Evolutionary conservation across 192 early-diverging fungal genomes (phyloP), one percentile per base, ranked within the genome.

Genomic region (Pilobolus umbonatus): DNA sequence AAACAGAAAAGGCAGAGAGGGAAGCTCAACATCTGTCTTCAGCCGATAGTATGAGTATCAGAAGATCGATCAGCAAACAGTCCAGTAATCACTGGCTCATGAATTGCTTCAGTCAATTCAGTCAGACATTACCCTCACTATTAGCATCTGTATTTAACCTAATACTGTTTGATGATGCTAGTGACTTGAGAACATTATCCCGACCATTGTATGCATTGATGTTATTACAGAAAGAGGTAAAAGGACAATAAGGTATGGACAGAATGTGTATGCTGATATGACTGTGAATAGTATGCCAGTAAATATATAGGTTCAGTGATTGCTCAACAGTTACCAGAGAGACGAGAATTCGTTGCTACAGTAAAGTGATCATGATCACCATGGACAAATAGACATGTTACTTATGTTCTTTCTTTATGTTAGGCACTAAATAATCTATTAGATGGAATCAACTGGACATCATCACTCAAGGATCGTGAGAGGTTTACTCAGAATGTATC

Each of bases 131-230:
- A 31, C 75, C 76, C 39, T 86, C 79, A 26, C 57, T 91, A 56
- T 76, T 93, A 50, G 50, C 69, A 24, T 73, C 80, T 0, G 64
- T 91, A 45, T 82, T 95, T 60, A 85, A 89, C 39, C 79, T 83
- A 15, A 75, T 93, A 15, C 61, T 92, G 24, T 88, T 94, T 62
- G 92, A 94, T 55, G 89, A 92, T 54, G 68, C 80, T 5, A 75
- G 78, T 28, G 92, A 89, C 59, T 82, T 90, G 62, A 94, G 92
- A 91, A 82, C 83, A 30, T 72, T 94, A 26, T 88, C 88, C 40
- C 69, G 92, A 17, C 91, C 93, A 10, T 74, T 95, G 46, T 76
- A 93, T 61, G 83, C 83, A 5, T 60, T 95, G 46, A 83, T 92
- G 12, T 67, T 92, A 46, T 74, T 94, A 44, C 83, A 90, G 57